These are phyloP conservation scores for Rhizopus arrhizus DNA, from an alignment of 371 early-diverging fungal species.

Conservation along the genomic window DNA sequence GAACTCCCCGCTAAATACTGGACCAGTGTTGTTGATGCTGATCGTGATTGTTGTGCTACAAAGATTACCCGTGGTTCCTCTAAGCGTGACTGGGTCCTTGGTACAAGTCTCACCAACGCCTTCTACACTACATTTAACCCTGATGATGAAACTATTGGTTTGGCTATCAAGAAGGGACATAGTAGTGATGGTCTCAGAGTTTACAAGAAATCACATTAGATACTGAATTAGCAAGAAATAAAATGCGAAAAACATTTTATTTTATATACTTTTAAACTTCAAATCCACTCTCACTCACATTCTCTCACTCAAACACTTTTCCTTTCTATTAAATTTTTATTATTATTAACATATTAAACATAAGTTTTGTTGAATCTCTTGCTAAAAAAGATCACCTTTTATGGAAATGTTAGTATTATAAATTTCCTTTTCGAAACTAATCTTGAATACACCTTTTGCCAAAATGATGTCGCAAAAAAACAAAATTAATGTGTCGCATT, in stretches of 20 bases:
- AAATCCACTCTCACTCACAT: not conserved
- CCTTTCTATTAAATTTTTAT: too few relatives aligned
- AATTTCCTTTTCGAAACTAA: too few relatives aligned
- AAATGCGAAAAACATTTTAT: too few relatives aligned
- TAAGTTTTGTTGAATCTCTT: too few relatives aligned
- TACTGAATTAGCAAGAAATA: not conserved
- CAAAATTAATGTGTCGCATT: too few relatives aligned
- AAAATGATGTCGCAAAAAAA: too few relatives aligned
- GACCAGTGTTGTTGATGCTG: constrained; percentile 36
- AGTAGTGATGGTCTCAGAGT: constrained; percentile 38
- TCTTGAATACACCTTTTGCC: too few relatives aligned
- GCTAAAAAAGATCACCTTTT: too few relatives aligned
- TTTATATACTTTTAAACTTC: too few relatives aligned
- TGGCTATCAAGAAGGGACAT: constrained; percentile 45
- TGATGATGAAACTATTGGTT: constrained; percentile 40
- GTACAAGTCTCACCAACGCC: constrained; percentile 44
- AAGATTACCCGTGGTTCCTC: constrained; percentile 42
- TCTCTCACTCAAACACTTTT: not conserved
- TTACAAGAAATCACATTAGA: constrained; percentile 36
- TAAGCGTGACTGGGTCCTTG: constrained; percentile 49
- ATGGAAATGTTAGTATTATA: too few relatives aligned
- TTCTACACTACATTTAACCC: constrained; percentile 50
- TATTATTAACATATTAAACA: too few relatives aligned
- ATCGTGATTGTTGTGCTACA: constrained; percentile 43
- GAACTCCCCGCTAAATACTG: constrained; percentile 47